A percentile compares a stretch with the other conserved stretches of the same genome.
Evolutionary conservation across 2,329 filamentous ascomycete species (phyloP).

Genomic region (Rhytidhysteron rufulum): DNA sequence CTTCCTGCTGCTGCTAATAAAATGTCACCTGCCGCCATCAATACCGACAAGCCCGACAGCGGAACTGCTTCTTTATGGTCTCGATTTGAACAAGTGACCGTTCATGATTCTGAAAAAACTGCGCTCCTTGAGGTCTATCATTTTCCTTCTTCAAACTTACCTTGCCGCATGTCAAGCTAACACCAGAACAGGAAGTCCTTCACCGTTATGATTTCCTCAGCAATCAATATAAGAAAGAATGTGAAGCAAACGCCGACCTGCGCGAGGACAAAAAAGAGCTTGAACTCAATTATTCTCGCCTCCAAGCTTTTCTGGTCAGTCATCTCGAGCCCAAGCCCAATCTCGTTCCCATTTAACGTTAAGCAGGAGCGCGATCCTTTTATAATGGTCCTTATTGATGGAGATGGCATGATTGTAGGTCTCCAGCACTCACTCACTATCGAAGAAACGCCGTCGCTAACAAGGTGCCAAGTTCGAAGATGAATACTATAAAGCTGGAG

Average conservation of each 20-base stretch:
- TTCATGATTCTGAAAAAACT: slow-evolving; percentile 26
- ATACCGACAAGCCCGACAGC: slow-evolving; percentile 4
- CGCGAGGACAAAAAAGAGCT: slow-evolving; percentile 20
- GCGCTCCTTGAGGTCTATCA: slow-evolving; percentile 27
- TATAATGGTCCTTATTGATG: slow-evolving; percentile 53
- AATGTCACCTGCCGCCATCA: slow-evolving; percentile 14
- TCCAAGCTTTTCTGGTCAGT: slow-evolving; percentile 24
- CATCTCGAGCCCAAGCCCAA: neutral
- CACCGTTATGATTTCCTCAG: slow-evolving; percentile 36
- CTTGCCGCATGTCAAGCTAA: slow-evolving; percentile 1
- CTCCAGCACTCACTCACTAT: neutral
- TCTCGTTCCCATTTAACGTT: neutral
- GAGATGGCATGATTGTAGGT: slow-evolving; percentile 48
- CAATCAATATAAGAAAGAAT: slow-evolving; percentile 25
- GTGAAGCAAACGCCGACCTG: slow-evolving; percentile 19
- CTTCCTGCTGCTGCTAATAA: neutral
- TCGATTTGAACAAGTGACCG: slow-evolving; percentile 28
- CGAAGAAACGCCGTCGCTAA: neutral
- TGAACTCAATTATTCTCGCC: slow-evolving; percentile 11
- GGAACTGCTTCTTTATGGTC: slow-evolving; percentile 15
- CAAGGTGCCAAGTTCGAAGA: slow-evolving; percentile 41
- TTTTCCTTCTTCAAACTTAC: slow-evolving; percentile 1
- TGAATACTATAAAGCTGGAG: slow-evolving; percentile 47
- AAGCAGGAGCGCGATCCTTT: slow-evolving; percentile 51
- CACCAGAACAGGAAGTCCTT: slow-evolving; percentile 34